These are phyloP conservation scores for Mortierella claussenii DNA, from an alignment of 192 early-diverging fungal genomes.

Conservation along the genomic window DNA sequence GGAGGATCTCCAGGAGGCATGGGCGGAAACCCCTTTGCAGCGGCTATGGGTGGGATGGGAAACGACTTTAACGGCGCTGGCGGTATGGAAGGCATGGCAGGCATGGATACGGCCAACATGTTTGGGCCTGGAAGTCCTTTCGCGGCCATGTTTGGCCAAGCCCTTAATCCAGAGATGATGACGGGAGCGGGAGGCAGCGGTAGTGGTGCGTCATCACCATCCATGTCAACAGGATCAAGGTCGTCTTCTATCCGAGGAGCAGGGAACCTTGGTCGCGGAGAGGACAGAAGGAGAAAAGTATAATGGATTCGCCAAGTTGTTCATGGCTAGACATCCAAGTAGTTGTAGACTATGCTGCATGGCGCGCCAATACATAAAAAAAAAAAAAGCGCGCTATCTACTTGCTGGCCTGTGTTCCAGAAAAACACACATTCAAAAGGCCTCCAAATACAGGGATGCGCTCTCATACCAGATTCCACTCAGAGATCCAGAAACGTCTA, in stretches of 20 bases:
- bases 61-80: conserved; percentile 8
- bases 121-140: conserved; percentile 40
- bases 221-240: conserved; percentile 16
- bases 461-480: conserved; percentile 23
- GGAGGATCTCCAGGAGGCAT: conserved; percentile 18
- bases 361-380: too few species aligned
- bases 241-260: conserved; percentile 44
- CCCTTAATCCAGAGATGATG: conserved; percentile 14
- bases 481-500: conserved; percentile 15
- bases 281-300: conserved; percentile 50
- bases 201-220: conserved; percentile 1
- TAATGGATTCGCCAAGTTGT: too few species aligned
- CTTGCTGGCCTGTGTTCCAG: conserved; percentile 20
- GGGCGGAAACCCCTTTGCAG: conserved; percentile 42
- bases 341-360: too few species aligned
- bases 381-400: not conserved
- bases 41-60: conserved; percentile 28
- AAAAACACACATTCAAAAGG: conserved; percentile 9
- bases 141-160: conserved; percentile 35
- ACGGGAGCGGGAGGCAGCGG: too few species aligned
- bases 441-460: conserved; percentile 17
- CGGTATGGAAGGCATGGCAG: conserved; percentile 17
- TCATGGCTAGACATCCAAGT: too few species aligned
- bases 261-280: conserved; percentile 41
- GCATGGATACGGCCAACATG: conserved; percentile 15